phyloP scores from a whole-genome alignment of 2,329 filamentous ascomycete genomes.

The Fusarium compactum region DNA sequence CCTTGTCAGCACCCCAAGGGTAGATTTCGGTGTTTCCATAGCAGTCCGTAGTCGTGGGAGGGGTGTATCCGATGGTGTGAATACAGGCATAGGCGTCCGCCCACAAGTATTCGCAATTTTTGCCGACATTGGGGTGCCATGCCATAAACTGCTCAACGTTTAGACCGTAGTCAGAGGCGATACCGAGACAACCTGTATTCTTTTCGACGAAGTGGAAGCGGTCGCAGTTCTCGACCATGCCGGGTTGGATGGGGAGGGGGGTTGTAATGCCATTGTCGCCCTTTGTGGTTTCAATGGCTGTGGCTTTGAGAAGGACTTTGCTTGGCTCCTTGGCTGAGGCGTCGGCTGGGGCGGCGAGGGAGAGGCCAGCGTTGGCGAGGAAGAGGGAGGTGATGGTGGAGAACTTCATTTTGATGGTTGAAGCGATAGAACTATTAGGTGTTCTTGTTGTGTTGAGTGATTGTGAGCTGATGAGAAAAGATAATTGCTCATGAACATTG shows the following conservation, averaged over 20 bases:
- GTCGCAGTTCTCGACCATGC: conserved; percentile 25
- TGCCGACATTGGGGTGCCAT: conserved; percentile 13
- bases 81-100: conserved; percentile 16
- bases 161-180: not conserved
- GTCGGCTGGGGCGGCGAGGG: not conserved
- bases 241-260: conserved; percentile 18
- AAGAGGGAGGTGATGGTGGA: not conserved
- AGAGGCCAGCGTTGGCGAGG: not conserved
- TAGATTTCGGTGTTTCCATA: not conserved
- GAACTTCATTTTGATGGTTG: conserved; percentile 1
- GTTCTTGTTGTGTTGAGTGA: rapidly evolving
- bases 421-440: not conserved
- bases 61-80: conserved; percentile 13
- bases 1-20: conserved; percentile 24
- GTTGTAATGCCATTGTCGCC: conserved; percentile 21
- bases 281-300: not conserved
- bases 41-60: not conserved
- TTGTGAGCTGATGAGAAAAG: not conserved
- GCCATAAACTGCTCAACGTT: not conserved
- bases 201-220: conserved; percentile 3
- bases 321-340: not conserved
- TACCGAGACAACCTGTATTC: not conserved
- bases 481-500: rapidly evolving
- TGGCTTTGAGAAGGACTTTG: not conserved
- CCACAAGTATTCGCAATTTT: not conserved